Conservation (phyloP, 1,284 basidiomycete genomes). For the Cryptococcus amylolentus region DNA sequence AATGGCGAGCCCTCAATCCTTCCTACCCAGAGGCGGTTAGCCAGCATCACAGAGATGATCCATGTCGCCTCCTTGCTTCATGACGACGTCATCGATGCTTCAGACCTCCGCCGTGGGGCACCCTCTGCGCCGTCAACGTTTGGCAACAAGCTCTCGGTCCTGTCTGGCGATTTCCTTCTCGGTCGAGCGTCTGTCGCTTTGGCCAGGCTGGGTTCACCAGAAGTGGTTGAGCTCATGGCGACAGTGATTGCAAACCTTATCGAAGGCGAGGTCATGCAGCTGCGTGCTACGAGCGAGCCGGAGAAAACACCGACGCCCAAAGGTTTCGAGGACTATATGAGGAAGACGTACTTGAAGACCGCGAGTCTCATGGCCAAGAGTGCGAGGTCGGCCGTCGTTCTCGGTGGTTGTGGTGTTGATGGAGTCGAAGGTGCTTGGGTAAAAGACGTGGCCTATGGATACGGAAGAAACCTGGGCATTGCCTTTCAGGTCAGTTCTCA, state of each 20-base stretch:
- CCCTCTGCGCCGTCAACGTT: slow-evolving; percentile 83
- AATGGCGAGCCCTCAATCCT: slow-evolving; percentile 52
- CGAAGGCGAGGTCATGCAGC: slow-evolving; percentile 92
- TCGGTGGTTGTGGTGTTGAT: slow-evolving; percentile 67
- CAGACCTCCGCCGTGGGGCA: slow-evolving; percentile 72
- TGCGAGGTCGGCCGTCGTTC: slow-evolving; percentile 77
- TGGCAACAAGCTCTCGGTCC: slow-evolving; percentile 92
- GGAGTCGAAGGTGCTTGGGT: slow-evolving; percentile 61
- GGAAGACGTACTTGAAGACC: slow-evolving; percentile 94
- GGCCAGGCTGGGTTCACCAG: slow-evolving; percentile 75
- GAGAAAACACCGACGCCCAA: slow-evolving; percentile 40
- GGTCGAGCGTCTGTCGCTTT: slow-evolving; percentile 86
- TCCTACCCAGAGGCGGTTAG: slow-evolving; percentile 85
- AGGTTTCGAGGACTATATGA: slow-evolving; percentile 79
- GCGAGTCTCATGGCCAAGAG: slow-evolving; percentile 95
- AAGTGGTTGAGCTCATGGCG: slow-evolving; percentile 90
- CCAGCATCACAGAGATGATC: slow-evolving; percentile 98
- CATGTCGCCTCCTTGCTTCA: slow-evolving; percentile 94
- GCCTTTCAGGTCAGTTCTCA: slow-evolving; percentile 76
- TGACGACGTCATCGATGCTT: slow-evolving; percentile 90
- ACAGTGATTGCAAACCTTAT: slow-evolving; percentile 92
- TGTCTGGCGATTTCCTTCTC: slow-evolving; percentile 93
- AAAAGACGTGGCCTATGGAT: slow-evolving; percentile 92
- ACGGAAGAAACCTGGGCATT: slow-evolving; percentile 84
- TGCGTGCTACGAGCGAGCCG: slow-evolving; percentile 54